Evolutionary conservation across 2,329 filamentous ascomycete genomes (phyloP).

Genomic region (Diaporthe humulicola): DNA sequence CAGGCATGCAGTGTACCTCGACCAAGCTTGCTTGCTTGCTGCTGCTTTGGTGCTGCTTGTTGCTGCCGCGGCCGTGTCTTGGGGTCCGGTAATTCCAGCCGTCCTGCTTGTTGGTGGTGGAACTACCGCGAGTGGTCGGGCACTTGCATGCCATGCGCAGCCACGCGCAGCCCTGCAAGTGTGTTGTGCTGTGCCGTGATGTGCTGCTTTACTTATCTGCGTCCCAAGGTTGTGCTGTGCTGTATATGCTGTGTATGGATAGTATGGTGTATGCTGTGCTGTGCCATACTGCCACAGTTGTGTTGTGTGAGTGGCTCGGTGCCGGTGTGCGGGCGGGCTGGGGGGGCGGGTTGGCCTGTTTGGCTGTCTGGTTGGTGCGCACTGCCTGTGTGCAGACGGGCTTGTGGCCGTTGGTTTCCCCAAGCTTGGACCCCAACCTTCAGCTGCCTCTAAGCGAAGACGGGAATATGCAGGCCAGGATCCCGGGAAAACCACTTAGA

Average conservation of each 20-base stretch:
- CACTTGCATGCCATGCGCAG: conserved; percentile 11
- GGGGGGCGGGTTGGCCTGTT: not conserved
- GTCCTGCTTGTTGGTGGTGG: not conserved
- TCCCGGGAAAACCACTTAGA: conserved; percentile 5
- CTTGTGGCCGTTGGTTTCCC: conserved; percentile 21
- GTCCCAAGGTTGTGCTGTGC: not conserved
- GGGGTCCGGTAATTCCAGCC: conserved; percentile 1
- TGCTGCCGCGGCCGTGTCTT: not conserved
- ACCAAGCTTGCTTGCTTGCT: not conserved
- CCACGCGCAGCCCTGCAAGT: conserved; percentile 18
- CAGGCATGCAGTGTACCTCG: conserved; percentile 1
- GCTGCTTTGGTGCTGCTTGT: not conserved
- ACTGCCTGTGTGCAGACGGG: not conserved
- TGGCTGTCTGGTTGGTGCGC: not conserved
- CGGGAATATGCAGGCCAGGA: conserved; percentile 27
- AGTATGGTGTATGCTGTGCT: not conserved
- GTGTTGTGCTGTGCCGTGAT: conserved; percentile 8
- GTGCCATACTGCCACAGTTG: not conserved
- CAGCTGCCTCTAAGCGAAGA: conserved; percentile 29
- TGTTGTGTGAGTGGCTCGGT: conserved; percentile 16
- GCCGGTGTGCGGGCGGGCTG: not conserved
- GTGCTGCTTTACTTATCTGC: conserved; percentile 15
- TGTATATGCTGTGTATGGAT: not conserved
- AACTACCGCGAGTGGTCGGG: conserved; percentile 30
- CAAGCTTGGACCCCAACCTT: conserved; percentile 10